phyloP scores from a whole-genome alignment of 2,329 filamentous ascomycete genomes.

The Fusarium sp. region DNA sequence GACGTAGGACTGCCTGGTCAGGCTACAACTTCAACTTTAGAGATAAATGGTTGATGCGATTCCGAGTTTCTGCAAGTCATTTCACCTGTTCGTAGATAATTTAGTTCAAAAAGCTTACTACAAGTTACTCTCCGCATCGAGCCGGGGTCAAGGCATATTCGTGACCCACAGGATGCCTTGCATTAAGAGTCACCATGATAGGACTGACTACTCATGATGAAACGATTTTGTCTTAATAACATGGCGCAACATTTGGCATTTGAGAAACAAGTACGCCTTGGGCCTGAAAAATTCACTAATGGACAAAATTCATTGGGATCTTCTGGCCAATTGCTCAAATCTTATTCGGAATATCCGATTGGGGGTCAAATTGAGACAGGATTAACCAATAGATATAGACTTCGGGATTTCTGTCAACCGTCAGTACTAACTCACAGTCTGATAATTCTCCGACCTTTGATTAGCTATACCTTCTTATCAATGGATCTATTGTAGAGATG shows the following conservation, averaged over 20 bases:
- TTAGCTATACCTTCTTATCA: neutral
- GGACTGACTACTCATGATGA: conserved; percentile 13
- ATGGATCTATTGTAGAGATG: neutral
- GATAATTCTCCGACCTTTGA: too few species aligned
- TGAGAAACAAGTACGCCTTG: neutral
- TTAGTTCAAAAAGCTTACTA: neutral
- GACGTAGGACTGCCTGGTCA: conserved; percentile 2
- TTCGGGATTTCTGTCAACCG: neutral
- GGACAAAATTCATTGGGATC: neutral
- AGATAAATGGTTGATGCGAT: neutral
- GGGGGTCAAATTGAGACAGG: neutral
- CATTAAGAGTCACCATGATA: conserved; percentile 26
- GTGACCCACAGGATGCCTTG: conserved; percentile 7
- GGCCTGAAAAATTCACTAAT: too few species aligned
- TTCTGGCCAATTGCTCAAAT: neutral
- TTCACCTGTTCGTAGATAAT: neutral
- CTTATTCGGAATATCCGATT: too few species aligned
- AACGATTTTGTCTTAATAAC: neutral
- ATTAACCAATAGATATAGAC: neutral
- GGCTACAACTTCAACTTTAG: neutral
- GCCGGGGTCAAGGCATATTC: conserved; percentile 12
- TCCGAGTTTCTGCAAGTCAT: neutral
- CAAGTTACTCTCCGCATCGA: neutral
- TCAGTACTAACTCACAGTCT: too few species aligned
- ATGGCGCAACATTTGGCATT: neutral